Percentiles rank a stretch among this genome's conserved stretches.
Conservation (phyloP, 305 asterid genomes). For the Striga hermonthica region DNA sequence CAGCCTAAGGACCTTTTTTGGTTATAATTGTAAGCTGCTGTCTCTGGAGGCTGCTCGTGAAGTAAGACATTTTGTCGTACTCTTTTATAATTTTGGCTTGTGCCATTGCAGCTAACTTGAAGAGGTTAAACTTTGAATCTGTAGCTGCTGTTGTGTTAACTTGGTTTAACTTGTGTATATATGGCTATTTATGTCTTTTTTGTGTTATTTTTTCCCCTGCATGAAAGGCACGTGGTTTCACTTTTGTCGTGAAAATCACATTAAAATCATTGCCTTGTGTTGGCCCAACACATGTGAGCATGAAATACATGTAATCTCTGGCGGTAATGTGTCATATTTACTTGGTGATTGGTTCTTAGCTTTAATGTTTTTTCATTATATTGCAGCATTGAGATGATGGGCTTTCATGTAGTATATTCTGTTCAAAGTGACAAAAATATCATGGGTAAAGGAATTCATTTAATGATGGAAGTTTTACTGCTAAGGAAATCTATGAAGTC, state of each 20-base stretch:
- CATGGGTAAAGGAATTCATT: too few relatives aligned
- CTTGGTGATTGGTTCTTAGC: neutral
- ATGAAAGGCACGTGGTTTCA: neutral
- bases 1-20: constrained; percentile 48
- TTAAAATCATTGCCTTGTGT: neutral
- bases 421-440: too few relatives aligned
- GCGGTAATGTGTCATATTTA: neutral
- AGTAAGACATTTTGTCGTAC: constrained; percentile 25
- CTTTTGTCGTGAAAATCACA: constrained; percentile 3
- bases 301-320: neutral
- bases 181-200: constrained; percentile 28
- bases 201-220: constrained; percentile 7
- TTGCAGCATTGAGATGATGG: neutral
- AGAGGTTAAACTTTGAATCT: constrained; percentile 33
- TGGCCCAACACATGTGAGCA: neutral
- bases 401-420: neutral
- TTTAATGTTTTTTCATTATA: neutral
- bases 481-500: too few relatives aligned
- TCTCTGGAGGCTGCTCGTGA: constrained; percentile 29
- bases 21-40: constrained; percentile 38
- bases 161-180: constrained; percentile 29
- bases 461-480: too few relatives aligned
- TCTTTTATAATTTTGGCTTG: constrained; percentile 34
- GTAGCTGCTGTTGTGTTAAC: constrained; percentile 14
- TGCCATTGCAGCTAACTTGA: constrained; percentile 28